Base-by-base conservation (phyloP, 768 basidiomycete genomes). In the Leccinum disarticulatum region DNA sequence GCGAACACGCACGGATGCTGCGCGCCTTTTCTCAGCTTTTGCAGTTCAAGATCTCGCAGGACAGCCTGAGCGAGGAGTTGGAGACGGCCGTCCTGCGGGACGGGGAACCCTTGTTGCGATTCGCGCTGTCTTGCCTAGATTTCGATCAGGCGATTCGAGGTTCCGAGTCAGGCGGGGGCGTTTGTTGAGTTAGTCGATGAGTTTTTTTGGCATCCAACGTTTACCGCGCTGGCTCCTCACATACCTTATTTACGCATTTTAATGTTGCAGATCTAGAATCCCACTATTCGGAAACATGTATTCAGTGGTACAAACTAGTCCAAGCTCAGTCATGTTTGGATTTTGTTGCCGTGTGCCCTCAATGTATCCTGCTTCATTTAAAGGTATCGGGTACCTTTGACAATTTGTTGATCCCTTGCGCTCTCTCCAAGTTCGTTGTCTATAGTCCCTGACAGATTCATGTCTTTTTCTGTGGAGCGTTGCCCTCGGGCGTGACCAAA, bases 391-490 rank as follows among this genome's bases (percentile, higher is more conserved):
- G 87, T 63, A 4, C 88, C 90, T 61, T 86, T 77, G 67, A 88
- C 90, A 38, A 85, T 66, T 70, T 89, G 85, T 58, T 88, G 80
- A 72, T 93, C 90, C 63, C 86, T 87, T 0, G 90, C 89, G 52
- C 77, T 70, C 70, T 87, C 87, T 14, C 90, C 90, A 1, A 1
- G 81, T 85, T 64, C 78, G 66, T 48, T 69, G 70, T 70, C 87
- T 85, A 69, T 91, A 93, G 49, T 84, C 88, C 48, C 77, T 83
- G 19, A 92, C 92, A 0, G 87, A 90, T n/a, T 79, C 78, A 1
- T 91, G 92, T 61, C 80, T 82, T 70, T 93, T 90, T 13, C 85
- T 92, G 62, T 88, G 90, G 55, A 91, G 92, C 3, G 91, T 93
- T 10, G 86, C 87, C 51, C 91, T 84, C 38, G 92, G 77, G 88